phyloP scores from a whole-genome alignment of 2,329 filamentous ascomycete genomes.

The Mycosphaerella arachidis region DNA sequence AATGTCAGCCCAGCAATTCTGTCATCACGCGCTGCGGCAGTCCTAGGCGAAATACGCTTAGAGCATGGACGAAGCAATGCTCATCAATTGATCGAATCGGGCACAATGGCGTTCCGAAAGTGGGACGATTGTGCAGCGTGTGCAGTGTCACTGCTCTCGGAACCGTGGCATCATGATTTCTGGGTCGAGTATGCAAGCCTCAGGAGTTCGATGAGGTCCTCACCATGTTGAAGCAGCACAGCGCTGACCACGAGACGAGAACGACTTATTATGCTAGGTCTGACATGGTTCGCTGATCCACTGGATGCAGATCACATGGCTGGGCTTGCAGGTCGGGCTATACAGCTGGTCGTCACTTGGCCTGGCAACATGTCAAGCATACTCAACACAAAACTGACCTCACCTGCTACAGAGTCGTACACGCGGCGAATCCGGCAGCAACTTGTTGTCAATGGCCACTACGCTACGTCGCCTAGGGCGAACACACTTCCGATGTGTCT shows the following conservation, averaged over 20 bases:
- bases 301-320: constrained; percentile 6
- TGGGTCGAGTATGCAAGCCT: constrained; percentile 3
- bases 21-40: background rate
- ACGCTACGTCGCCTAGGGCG: background rate
- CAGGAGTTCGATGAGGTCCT: constrained; percentile 1
- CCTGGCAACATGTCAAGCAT: too few species aligned
- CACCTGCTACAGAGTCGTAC: too few species aligned
- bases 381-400: too few species aligned
- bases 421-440: background rate
- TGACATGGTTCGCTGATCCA: constrained; percentile 5
- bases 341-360: background rate
- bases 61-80: background rate
- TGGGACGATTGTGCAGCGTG: constrained; percentile 1
- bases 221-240: background rate
- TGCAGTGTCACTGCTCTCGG: constrained; percentile 2
- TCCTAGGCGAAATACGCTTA: background rate
- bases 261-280: constrained; percentile 1
- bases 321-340: background rate
- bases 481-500: too few species aligned
- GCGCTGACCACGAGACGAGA: too few species aligned
- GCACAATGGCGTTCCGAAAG: background rate
- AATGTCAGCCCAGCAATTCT: background rate
- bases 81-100: constrained; percentile 1
- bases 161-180: background rate
- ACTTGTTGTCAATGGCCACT: background rate